Evolutionary conservation across 2,329 filamentous ascomycete species (phyloP), one percentile per base, ranked within the genome.

Genomic region (Diaporthe helianthi): DNA sequence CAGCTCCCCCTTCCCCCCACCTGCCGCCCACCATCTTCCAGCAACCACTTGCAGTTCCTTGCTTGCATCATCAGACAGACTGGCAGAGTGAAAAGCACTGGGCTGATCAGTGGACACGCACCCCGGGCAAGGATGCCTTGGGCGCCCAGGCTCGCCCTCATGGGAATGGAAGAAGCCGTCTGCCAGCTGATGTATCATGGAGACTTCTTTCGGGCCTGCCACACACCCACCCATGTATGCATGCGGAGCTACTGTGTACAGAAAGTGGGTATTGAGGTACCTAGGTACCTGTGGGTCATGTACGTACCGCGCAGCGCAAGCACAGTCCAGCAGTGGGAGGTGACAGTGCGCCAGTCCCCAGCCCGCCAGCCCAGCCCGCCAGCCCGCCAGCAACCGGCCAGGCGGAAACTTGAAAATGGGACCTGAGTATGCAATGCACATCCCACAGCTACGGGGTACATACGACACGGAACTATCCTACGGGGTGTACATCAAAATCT

Each of bases 381-480:
- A 22, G 24, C 51, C 51, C 29, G 51, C 55, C 55, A 60, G 38
- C 36, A 63, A 63, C 58, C 58, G 58, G 44, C 58, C 58, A 63
- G 58, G 44, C 58, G 58, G 58, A 49, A 63, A 63, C 41, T 63
- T 63, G 58, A 63, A 61, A 63, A 36, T 49, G 58, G 58, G 58
- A 63, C 58, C 58, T 63, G 58, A 49, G 41, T 63, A 63, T 63
- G 58, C 58, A 63, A 63, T 63, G 58, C 58, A 49, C 44, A 36
- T 47, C 44, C 58, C 29, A 49, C 58, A 63, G 58, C 41, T 61
- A 52, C 47, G 29, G n/a, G n/a, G 31, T 8, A 33, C 36, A 2
- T 33, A 63, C 58, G 36, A 24, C n/a, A 63, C 44, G 44, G 58
- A 49, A 49, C 58, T 36, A 24, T 63, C 41, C 58, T 61, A 22